A percentile compares a stretch with the other conserved stretches of the same genome.
Conservation (phyloP, 2,329 filamentous ascomycete genomes). For the Monilinia fructigena region DNA sequence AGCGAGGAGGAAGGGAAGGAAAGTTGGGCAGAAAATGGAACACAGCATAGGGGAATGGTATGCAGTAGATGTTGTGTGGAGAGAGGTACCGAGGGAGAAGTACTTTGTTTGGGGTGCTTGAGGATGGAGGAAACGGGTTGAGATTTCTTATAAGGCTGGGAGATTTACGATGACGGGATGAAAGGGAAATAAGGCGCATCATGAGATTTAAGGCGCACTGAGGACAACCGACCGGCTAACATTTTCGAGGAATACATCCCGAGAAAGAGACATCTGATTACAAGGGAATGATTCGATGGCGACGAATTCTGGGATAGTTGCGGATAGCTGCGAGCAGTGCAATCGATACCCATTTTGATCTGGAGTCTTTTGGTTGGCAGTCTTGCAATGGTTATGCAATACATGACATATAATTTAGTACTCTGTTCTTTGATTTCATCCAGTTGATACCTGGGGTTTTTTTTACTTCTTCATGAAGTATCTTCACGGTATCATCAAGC, state of each 20-base stretch:
- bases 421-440: not conserved
- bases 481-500: not conserved
- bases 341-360: conserved; percentile 16
- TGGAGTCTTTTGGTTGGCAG: conserved; percentile 13
- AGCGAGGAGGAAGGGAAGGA: conserved; percentile 6
- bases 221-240: not conserved
- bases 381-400: conserved; percentile 9
- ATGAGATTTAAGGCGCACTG: not conserved
- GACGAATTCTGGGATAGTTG: not conserved
- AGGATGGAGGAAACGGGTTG: conserved; percentile 27
- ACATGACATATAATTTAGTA: conserved; percentile 6
- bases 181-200: not conserved
- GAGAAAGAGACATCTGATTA: not conserved
- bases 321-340: not conserved
- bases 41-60: conserved; percentile 46
- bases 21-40: conserved; percentile 2
- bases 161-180: not conserved
- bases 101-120: conserved; percentile 65
- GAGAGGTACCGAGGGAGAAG: conserved; percentile 60
- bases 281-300: not conserved
- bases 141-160: not conserved
- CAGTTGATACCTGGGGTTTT: not conserved
- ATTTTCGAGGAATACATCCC: not conserved
- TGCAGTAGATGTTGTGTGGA: conserved; percentile 71
- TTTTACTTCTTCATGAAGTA: not conserved